Base-by-base conservation (phyloP, 148 eudicot species). In the Fagopyrum homotropicum region DNA sequence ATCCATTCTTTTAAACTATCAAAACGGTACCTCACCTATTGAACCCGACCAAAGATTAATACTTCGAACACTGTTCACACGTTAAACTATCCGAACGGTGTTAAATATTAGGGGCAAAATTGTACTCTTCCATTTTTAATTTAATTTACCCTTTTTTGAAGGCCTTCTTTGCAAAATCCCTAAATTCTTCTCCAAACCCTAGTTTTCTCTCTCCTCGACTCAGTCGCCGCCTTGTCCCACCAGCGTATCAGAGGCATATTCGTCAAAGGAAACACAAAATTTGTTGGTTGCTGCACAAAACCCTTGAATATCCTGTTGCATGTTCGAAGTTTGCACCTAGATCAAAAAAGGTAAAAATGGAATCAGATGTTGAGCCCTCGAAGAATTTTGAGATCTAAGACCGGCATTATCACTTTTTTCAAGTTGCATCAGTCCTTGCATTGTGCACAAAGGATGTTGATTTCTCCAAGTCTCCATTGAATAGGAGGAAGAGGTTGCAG, bases 401-500 rank as follows among this genome's bases (percentile, higher is more conserved):
- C 70, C 70, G 40, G 45, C 70, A 19, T 75, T 69, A 51, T 61
- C 79, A 68, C 75, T 74, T 50, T 78, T 57, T 50, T 70, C 74
- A 56, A 69, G 80, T 45, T 77, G 78, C 69, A 75, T 47, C 40
- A 73, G 45, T 60, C 77, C 75, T 70, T 86, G 87, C 44, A 74
- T 75, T 14, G 80, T 51, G 74, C 19, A 77, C 51, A 9, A 30
- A 69, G 72, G 75, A 45, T 76, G 75, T 73, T 80, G 90, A 75
- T 82, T 81, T 82, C 78, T 92, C 92, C 92, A 75, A 88, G 72
- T 82, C 92, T 90, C 99, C 99, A 92, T 75, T 95, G 97, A 82
- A 89, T 82, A n/a, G 99, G 97, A 76, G 99, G 99, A 81, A 95
- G 89, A 82, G 98, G 99, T 61, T 97, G 99, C 80, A 95, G 80